These are phyloP conservation scores for Stemphylium beticola DNA, from an alignment of 2,329 filamentous ascomycete genomes.

Conservation along the genomic window DNA sequence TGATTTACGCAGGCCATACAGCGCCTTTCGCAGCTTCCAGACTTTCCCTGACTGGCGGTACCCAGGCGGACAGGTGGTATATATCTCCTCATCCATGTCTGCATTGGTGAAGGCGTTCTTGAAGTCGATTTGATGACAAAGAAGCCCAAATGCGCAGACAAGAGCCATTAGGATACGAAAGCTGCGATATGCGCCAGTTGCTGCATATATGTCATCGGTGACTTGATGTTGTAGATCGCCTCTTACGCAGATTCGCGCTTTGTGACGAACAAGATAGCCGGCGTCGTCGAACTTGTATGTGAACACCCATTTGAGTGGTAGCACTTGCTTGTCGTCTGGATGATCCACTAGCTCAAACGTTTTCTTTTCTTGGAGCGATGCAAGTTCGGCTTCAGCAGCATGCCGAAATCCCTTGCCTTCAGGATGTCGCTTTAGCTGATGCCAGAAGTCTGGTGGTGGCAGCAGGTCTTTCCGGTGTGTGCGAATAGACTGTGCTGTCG, in stretches of 20 bases:
- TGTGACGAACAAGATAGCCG: conserved; percentile 5
- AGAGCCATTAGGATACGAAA: conserved; percentile 10
- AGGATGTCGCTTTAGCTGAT: too few relatives aligned
- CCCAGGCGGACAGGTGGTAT: conserved; percentile 1
- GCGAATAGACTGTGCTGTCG: too few relatives aligned
- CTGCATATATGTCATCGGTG: conserved; percentile 10
- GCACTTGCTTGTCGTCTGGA: not conserved
- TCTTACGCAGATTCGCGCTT: conserved; percentile 18
- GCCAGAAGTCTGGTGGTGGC: too few relatives aligned
- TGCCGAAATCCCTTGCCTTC: too few relatives aligned
- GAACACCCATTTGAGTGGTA: not conserved
- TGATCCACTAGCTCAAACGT: too few relatives aligned
- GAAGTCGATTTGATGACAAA: conserved; percentile 14
- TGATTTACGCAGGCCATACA: too few relatives aligned
- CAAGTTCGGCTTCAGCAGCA: too few relatives aligned
- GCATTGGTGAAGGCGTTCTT: conserved; percentile 15
- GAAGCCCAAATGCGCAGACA: conserved; percentile 9
- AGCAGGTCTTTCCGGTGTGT: too few relatives aligned
- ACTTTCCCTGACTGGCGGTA: not conserved
- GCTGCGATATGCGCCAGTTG: conserved; percentile 9
- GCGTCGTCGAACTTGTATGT: not conserved
- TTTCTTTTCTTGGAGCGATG: too few relatives aligned
- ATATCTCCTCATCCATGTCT: conserved; percentile 12
- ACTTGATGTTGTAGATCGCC: conserved; percentile 13
- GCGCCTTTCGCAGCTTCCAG: too few relatives aligned